phyloP scores from a whole-genome alignment of 73 alveolate species.

The Paramecium octaurelia region DNA sequence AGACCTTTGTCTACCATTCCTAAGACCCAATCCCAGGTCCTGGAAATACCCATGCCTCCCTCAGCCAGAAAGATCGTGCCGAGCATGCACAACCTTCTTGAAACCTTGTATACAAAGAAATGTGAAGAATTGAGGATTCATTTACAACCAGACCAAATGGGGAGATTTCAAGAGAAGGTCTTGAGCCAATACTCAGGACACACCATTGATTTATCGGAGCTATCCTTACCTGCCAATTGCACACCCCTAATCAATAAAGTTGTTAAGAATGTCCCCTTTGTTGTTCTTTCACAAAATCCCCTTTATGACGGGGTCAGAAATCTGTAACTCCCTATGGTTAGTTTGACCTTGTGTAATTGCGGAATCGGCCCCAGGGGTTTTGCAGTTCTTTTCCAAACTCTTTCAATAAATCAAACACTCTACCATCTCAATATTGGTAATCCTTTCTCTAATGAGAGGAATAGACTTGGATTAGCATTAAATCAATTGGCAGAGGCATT shows the following conservation, averaged over 20 bases:
- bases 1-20: background rate
- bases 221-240: background rate
- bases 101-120: background rate
- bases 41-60: background rate
- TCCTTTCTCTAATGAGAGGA: background rate
- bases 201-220: background rate
- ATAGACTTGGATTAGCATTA: background rate
- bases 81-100: background rate
- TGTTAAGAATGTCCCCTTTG: background rate
- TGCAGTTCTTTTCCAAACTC: background rate
- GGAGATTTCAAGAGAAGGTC: background rate
- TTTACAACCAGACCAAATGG: background rate
- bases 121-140: background rate
- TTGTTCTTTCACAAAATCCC: background rate
- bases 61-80: background rate
- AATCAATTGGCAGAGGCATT: background rate
- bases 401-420: background rate
- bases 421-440: background rate
- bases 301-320: background rate
- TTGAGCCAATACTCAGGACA: background rate
- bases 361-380: constrained; percentile 5
- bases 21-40: background rate
- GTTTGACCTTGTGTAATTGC: constrained; percentile 32
- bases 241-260: background rate
- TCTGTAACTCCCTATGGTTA: background rate